A percentile compares a stretch with the other conserved stretches of the same genome.
Evolutionary conservation across 192 early-diverging fungal species (phyloP).

Genomic region (Entophlyctis luteolus): DNA sequence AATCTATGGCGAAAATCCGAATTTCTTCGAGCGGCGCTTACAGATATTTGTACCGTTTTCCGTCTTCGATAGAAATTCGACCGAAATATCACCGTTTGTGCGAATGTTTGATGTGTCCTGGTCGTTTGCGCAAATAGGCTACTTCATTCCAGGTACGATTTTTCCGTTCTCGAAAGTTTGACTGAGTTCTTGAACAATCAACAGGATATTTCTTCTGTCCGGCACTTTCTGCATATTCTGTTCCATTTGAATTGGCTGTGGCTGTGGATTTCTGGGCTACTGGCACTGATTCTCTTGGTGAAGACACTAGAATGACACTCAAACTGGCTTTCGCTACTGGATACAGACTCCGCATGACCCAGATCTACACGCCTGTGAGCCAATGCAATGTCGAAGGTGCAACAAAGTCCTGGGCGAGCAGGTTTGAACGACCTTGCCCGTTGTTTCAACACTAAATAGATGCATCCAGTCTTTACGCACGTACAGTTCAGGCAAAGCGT

Average conservation of each 20-base stretch:
- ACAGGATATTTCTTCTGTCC: no score
- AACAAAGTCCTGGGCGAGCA: conserved; percentile 20
- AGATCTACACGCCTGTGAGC: conserved; percentile 57
- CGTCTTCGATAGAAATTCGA: conserved; percentile 38
- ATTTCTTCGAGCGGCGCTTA: background rate
- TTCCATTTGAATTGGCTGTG: conserved; percentile 56
- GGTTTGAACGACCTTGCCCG: no score
- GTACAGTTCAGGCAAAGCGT: conserved; percentile 57
- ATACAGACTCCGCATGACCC: conserved; percentile 44
- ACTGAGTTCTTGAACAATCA: no score
- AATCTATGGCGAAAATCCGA: background rate
- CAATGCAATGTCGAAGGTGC: conserved; percentile 37
- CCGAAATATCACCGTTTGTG: conserved; percentile 55
- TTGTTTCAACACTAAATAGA: no score
- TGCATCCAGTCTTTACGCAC: conserved; percentile 24
- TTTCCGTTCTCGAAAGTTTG: conserved; percentile 42
- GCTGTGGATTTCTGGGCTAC: conserved; percentile 63
- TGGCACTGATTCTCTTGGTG: conserved; percentile 53
- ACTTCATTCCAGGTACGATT: conserved; percentile 39
- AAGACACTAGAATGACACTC: conserved; percentile 65
- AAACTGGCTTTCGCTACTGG: conserved; percentile 60
- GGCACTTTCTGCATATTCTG: conserved; percentile 62
- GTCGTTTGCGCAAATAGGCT: conserved; percentile 57
- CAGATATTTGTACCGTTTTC: background rate
- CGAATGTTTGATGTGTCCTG: conserved; percentile 59